phyloP scores from a whole-genome alignment of 2,329 filamentous ascomycete genomes.

The Xylariomycetidae sp. region DNA sequence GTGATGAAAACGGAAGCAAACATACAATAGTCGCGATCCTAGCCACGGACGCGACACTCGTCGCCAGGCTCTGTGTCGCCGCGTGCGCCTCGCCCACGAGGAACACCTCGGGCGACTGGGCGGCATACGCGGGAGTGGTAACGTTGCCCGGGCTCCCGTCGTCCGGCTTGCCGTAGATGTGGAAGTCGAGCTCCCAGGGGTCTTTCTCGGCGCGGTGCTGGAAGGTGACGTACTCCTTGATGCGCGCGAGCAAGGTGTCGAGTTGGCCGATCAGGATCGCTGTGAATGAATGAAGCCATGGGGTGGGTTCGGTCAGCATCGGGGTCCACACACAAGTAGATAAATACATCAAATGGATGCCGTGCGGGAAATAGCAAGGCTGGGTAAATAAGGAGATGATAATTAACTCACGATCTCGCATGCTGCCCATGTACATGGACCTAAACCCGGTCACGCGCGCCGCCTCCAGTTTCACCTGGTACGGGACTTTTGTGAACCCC shows the following conservation, averaged over 20 bases:
- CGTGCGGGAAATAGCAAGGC: no score
- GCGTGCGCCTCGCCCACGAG: constrained; percentile 44
- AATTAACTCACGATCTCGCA: constrained; percentile 33
- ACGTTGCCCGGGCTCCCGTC: constrained; percentile 7
- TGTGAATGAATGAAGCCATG: no score
- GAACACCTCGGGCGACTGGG: no score
- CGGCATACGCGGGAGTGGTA: constrained; percentile 1
- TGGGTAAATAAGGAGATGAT: no score
- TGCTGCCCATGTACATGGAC: constrained; percentile 40
- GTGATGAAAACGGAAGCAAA: no score
- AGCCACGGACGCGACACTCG: constrained; percentile 35
- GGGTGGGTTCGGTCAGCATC: no score
- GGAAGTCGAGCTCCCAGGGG: constrained; percentile 37
- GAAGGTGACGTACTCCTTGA: constrained; percentile 24
- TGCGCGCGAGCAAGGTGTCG: constrained; percentile 27
- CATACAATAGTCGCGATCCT: constrained; percentile 33
- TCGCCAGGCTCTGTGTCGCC: constrained; percentile 38
- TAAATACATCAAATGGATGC: background rate
- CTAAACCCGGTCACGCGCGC: constrained; percentile 38
- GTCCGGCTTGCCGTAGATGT: constrained; percentile 39
- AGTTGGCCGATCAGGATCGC: constrained; percentile 39
- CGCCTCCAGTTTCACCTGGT: constrained; percentile 46
- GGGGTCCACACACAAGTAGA: no score
- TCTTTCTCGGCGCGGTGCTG: constrained; percentile 13
- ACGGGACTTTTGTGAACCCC: constrained; percentile 27